Evolutionary conservation across 257 asterid species (phyloP).

Genomic region (Gentiana macrophylla): DNA sequence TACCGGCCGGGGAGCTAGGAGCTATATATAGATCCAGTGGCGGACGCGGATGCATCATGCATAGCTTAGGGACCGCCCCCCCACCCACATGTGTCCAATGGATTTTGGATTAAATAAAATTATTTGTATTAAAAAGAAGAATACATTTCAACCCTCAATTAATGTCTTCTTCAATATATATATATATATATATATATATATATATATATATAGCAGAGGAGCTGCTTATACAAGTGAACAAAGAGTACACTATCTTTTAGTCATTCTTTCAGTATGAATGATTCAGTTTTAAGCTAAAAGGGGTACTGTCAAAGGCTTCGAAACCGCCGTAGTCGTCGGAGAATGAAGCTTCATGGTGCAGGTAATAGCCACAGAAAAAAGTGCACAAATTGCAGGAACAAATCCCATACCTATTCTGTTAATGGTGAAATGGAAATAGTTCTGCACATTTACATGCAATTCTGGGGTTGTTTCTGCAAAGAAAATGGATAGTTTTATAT

Average conservation of each 20-base stretch:
- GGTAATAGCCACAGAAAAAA: conserved; percentile 51
- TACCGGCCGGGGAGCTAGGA: too few species aligned
- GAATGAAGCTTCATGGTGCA: conserved; percentile 54
- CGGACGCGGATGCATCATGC: too few species aligned
- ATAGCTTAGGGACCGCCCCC: too few species aligned
- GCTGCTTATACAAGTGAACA: too few species aligned
- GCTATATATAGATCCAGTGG: too few species aligned
- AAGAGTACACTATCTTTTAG: neutral
- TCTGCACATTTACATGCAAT: conserved; percentile 15
- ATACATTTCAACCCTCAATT: too few species aligned
- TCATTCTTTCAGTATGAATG: neutral
- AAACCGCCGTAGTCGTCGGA: conserved; percentile 21
- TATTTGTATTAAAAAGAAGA: too few species aligned
- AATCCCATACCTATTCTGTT: conserved; percentile 69
- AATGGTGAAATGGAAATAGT: conserved; percentile 23
- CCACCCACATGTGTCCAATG: too few species aligned
- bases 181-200: too few species aligned
- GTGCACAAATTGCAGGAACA: conserved; percentile 66
- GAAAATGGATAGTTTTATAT: neutral
- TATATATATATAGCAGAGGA: too few species aligned
- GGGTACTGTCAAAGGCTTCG: conserved; percentile 22
- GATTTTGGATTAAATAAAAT: too few species aligned
- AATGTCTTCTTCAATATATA: too few species aligned
- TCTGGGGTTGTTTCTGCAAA: conserved; percentile 43
- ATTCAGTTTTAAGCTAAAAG: conserved; percentile 36